phyloP scores from a whole-genome alignment of 164 flowering plant species.

The Nymphaea thermarum region DNA sequence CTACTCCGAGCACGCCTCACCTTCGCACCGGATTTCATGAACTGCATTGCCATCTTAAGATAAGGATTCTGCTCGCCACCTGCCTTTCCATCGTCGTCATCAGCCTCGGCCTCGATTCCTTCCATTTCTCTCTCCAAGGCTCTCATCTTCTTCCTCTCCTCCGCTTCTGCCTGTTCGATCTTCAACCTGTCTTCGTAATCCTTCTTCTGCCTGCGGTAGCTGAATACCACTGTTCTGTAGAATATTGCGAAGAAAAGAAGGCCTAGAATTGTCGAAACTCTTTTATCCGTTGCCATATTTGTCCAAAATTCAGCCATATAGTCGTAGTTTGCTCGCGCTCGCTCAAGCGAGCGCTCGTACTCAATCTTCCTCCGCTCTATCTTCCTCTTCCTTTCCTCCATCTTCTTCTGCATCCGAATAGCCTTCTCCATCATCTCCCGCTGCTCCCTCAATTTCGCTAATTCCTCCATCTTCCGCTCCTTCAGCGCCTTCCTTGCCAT shows the following conservation, averaged over 20 bases:
- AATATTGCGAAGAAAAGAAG: constrained; percentile 56
- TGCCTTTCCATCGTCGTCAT: constrained; percentile 35
- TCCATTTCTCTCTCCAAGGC: constrained; percentile 58
- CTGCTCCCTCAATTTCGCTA: constrained; percentile 36
- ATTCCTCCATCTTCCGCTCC: constrained; percentile 27
- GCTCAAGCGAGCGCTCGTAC: constrained; percentile 30
- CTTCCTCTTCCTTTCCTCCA: constrained; percentile 42
- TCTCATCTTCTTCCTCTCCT: constrained; percentile 78
- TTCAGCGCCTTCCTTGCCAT: constrained; percentile 41
- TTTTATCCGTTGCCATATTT: constrained; percentile 36
- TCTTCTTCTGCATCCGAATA: constrained; percentile 33
- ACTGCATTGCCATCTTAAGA: constrained; percentile 65
- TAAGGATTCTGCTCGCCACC: constrained; percentile 43
- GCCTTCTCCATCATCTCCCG: constrained; percentile 53
- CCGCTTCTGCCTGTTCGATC: constrained; percentile 87
- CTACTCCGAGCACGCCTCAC: constrained; percentile 49
- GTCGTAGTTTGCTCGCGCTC: constrained; percentile 24
- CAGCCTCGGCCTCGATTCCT: constrained; percentile 48
- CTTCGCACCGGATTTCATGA: constrained; percentile 92
- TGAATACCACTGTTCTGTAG: constrained; percentile 59
- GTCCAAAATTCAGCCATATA: constrained; percentile 43
- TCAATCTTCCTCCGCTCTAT: constrained; percentile 32
- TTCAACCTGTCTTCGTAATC: constrained; percentile 90
- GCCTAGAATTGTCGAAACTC: constrained; percentile 49
- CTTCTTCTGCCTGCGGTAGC: constrained; percentile 59